Percentiles rank a stretch among this genome's conserved stretches.
Evolutionary conservation across 2,329 filamentous ascomycete species (phyloP).

Genomic region (Talaromyces pinophilus): DNA sequence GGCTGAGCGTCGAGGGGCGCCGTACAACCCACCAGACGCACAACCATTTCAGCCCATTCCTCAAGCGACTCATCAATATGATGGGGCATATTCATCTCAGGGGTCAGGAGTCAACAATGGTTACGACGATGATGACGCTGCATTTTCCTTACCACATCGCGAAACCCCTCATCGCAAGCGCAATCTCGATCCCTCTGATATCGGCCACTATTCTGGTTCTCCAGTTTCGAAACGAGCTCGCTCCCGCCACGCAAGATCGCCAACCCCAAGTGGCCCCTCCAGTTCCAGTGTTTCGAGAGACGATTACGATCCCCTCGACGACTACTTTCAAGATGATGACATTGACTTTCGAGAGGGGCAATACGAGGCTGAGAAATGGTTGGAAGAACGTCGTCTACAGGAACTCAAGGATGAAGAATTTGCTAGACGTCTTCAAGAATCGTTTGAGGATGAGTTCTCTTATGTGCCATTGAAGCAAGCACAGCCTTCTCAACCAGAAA

Average conservation of each 20-base stretch:
- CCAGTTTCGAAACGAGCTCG: slow-evolving; percentile 19
- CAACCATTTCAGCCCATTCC: background rate
- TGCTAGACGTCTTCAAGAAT: slow-evolving; percentile 41
- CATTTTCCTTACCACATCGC: background rate
- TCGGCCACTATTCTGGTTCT: slow-evolving; percentile 1
- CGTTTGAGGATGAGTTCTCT: slow-evolving; percentile 24
- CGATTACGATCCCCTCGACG: slow-evolving; percentile 16
- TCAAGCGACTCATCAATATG: slow-evolving; percentile 23
- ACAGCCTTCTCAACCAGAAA: background rate
- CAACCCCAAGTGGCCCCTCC: background rate
- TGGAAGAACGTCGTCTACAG: slow-evolving; percentile 35
- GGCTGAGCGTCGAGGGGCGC: slow-evolving; percentile 28
- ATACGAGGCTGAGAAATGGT: slow-evolving; percentile 34
- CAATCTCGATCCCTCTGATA: background rate
- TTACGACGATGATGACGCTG: background rate
- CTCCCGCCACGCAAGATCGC: background rate
- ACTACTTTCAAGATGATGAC: slow-evolving; percentile 31
- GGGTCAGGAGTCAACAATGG: background rate
- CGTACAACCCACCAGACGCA: slow-evolving; percentile 10
- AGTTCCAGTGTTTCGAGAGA: background rate
- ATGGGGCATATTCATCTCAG: slow-evolving; percentile 23
- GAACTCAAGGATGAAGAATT: slow-evolving; percentile 42
- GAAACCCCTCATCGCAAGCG: slow-evolving; percentile 9
- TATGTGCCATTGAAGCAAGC: background rate
- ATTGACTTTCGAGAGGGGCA: slow-evolving; percentile 34